These are phyloP conservation scores for Sclerotiophoma versabilis DNA, from an alignment of 2,329 filamentous ascomycete genomes.

Conservation along the genomic window DNA sequence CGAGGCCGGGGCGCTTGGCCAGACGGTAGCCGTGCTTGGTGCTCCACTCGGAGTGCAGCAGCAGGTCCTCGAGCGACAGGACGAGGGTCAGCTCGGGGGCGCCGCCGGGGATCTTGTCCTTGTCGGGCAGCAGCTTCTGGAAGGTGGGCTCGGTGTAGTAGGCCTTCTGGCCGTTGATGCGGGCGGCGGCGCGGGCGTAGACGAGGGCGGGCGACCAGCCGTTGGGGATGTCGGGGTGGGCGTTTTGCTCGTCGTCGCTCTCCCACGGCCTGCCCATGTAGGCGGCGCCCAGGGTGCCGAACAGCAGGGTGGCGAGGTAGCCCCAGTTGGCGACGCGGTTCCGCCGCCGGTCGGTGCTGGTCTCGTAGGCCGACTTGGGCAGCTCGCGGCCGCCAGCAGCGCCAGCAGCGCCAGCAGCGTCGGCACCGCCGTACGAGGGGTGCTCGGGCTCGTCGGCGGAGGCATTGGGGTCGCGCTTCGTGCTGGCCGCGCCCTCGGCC, in stretches of 20 bases:
- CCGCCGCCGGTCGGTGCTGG: conserved; percentile 84
- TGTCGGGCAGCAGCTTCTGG: conserved; percentile 86
- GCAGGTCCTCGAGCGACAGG: conserved; percentile 88
- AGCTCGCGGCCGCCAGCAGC: conserved; percentile 71
- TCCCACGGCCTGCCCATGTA: conserved; percentile 93
- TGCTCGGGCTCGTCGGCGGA: conserved; percentile 60
- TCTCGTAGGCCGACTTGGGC: conserved; percentile 83
- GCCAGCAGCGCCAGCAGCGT: too few species aligned
- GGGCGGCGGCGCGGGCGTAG: conserved; percentile 80
- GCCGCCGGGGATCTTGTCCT: conserved; percentile 63
- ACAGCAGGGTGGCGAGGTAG: conserved; percentile 67
- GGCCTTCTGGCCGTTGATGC: conserved; percentile 76
- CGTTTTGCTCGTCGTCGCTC: conserved; percentile 71
- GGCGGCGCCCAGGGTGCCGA: conserved; percentile 64
- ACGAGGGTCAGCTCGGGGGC: conserved; percentile 91
- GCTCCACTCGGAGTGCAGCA: conserved; percentile 94
- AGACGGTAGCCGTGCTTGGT: conserved; percentile 94
- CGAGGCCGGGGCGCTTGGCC: conserved; percentile 91
- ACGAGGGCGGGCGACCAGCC: conserved; percentile 79
- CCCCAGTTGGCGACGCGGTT: conserved; percentile 78
- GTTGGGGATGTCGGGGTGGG: conserved; percentile 74
- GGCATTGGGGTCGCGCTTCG: conserved; percentile 28
- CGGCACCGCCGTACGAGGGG: conserved; percentile 60
- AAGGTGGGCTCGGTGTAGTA: conserved; percentile 98
- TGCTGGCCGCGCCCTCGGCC: conserved; percentile 49